phyloP scores from a whole-genome alignment of 257 asterid species.

The Solanum arcanum region DNA sequence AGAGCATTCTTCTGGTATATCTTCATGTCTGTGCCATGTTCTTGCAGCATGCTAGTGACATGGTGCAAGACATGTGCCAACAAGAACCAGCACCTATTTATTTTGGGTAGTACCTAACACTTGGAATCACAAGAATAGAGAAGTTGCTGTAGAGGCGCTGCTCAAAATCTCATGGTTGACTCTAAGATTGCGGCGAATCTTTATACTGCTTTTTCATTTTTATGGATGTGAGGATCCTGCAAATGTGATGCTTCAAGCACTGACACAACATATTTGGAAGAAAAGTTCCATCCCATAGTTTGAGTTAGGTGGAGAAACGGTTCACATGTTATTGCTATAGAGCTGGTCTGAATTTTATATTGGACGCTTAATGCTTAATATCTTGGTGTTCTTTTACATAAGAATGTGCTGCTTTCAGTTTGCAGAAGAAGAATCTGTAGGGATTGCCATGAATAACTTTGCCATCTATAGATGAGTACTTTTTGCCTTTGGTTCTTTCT shows the following conservation, averaged over 20 bases:
- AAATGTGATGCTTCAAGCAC: background rate
- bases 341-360: background rate
- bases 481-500: background rate
- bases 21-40: background rate
- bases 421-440: background rate
- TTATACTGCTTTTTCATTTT: background rate
- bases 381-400: background rate
- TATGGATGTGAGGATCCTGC: background rate
- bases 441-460: background rate
- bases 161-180: background rate
- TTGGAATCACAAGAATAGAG: background rate
- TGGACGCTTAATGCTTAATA: background rate
- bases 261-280: background rate
- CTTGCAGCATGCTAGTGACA: background rate
- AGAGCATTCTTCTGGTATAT: background rate
- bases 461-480: background rate
- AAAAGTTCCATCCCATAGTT: background rate
- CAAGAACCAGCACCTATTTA: background rate
- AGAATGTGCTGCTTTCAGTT: background rate
- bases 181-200: background rate
- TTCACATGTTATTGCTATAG: background rate
- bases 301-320: background rate
- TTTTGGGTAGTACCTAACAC: background rate
- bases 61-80: background rate
- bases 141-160: background rate